Conservation (phyloP, 768 basidiomycete genomes). For the Mrakia hoshinonis region DNA sequence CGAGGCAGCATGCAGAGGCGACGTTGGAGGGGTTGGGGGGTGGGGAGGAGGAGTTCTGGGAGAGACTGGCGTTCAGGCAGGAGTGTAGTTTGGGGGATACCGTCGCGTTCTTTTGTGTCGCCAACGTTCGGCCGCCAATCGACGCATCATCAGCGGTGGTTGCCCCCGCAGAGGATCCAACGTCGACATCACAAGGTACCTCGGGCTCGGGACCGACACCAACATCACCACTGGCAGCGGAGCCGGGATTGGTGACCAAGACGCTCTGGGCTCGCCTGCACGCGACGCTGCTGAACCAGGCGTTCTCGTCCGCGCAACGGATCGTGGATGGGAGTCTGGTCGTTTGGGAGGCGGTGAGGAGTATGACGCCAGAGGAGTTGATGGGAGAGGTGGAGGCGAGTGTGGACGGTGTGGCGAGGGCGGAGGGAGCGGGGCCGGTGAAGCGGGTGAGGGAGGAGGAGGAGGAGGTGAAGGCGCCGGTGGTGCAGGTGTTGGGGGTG, state of each 20-base stretch:
- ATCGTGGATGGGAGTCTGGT: constrained; percentile 43
- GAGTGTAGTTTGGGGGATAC: constrained; percentile 85
- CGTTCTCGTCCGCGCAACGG: constrained; percentile 13
- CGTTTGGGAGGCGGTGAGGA: constrained; percentile 72
- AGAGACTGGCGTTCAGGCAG: constrained; percentile 90
- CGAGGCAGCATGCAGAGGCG: constrained; percentile 2
- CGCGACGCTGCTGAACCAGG: constrained; percentile 20
- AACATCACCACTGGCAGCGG: constrained; percentile 34
- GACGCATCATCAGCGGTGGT: no score
- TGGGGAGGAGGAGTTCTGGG: constrained; percentile 76
- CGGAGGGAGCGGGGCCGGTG: constrained; percentile 35
- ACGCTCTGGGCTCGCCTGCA: constrained; percentile 8
- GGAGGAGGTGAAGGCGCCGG: constrained; percentile 21
- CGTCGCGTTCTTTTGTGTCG: constrained; percentile 81
- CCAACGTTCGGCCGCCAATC: constrained; percentile 34
- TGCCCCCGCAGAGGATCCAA: no score
- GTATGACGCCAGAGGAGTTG: constrained; percentile 52
- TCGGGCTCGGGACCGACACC: background rate
- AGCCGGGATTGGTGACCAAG: constrained; percentile 38
- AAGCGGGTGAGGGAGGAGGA: constrained; percentile 25
- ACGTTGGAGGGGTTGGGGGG: constrained; percentile 16
- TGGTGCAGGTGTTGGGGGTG: constrained; percentile 29
- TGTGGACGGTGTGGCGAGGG: constrained; percentile 51
- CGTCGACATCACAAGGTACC: no score
- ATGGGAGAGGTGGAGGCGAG: constrained; percentile 49